Conservation (phyloP, 192 early-diverging fungal species). For the Coemansia sp. region DNA sequence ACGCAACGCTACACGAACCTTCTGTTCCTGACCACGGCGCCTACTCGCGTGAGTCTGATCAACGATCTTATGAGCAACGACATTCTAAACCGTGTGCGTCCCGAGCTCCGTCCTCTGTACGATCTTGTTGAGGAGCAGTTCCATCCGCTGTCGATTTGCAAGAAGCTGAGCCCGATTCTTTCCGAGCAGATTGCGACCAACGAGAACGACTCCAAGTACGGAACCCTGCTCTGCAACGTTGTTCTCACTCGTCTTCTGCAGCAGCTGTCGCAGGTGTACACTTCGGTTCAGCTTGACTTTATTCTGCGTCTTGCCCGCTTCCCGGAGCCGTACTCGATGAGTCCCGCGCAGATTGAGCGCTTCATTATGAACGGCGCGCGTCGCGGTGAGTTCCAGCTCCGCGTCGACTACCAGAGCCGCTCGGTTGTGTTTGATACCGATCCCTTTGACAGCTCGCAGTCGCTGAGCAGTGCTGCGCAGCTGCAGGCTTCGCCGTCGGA, state of each 20-base stretch:
- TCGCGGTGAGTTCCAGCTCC: conserved; percentile 92
- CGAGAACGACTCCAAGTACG: conserved; percentile 83
- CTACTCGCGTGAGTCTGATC: conserved; percentile 87
- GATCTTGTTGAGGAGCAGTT: conserved; percentile 97
- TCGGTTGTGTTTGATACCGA: conserved; percentile 93
- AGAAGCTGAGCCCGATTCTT: conserved; percentile 92
- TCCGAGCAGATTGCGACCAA: conserved; percentile 63
- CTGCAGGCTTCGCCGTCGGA: conserved; percentile 85
- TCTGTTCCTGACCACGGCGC: conserved; percentile 79
- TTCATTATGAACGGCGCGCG: conserved; percentile 98
- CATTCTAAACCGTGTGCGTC: conserved; percentile 80
- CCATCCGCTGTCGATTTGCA: conserved; percentile 97
- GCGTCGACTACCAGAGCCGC: conserved; percentile 89
- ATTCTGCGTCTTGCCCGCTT: conserved; percentile 87
- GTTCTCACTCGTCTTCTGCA: conserved; percentile 97
- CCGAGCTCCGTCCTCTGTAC: conserved; percentile 90
- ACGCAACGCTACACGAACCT: conserved; percentile 81
- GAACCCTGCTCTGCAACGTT: conserved; percentile 91
- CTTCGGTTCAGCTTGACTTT: conserved; percentile 93
- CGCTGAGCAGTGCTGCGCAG: conserved; percentile 78
- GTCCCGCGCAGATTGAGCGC: conserved; percentile 88
- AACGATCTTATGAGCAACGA: conserved; percentile 87
- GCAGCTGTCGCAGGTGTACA: conserved; percentile 98
- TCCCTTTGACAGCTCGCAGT: conserved; percentile 76
- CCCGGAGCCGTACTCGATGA: conserved; percentile 82